phyloP scores from a whole-genome alignment of 768 basidiomycete genomes.

The Psilocybe sp. region DNA sequence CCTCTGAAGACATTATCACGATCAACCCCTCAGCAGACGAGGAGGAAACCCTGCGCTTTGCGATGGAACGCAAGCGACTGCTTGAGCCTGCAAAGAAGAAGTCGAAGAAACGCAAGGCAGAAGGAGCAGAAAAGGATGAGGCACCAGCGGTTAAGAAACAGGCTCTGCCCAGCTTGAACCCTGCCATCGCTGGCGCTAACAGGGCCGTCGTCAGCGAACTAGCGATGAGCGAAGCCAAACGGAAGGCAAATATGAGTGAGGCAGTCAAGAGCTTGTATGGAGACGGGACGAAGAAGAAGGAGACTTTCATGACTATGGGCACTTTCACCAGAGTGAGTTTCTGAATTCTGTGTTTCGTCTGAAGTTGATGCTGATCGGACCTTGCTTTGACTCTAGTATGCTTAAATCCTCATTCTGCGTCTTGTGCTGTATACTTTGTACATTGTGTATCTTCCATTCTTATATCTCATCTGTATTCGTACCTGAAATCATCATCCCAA shows the following conservation, averaged over 20 bases:
- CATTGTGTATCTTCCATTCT: no score
- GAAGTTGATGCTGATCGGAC: no score
- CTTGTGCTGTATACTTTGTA: no score
- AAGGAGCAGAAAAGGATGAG: conserved; percentile 29
- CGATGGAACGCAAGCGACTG: conserved; percentile 57
- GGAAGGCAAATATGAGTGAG: conserved; percentile 81
- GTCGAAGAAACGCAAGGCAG: conserved; percentile 59
- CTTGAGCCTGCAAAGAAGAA: conserved; percentile 56
- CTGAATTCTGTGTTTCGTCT: no score
- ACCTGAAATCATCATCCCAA: no score
- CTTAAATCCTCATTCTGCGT: no score
- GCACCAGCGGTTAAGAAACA: conserved; percentile 43
- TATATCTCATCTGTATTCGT: no score
- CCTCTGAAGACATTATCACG: conserved; percentile 47
- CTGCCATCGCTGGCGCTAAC: conserved; percentile 53
- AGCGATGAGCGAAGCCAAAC: conserved; percentile 78
- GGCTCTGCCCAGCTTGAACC: conserved; percentile 41
- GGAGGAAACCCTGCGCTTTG: conserved; percentile 51
- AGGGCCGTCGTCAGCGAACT: conserved; percentile 70
- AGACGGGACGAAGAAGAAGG: conserved; percentile 61
- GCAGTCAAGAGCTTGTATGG: conserved; percentile 83
- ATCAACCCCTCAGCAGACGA: conserved; percentile 76
- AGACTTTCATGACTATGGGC: conserved; percentile 89
- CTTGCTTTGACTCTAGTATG: no score
- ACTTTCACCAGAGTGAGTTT: conserved; percentile 85